Evolutionary conservation across 441 rosid genomes (phyloP).

Genomic region (Populus hybrid): DNA sequence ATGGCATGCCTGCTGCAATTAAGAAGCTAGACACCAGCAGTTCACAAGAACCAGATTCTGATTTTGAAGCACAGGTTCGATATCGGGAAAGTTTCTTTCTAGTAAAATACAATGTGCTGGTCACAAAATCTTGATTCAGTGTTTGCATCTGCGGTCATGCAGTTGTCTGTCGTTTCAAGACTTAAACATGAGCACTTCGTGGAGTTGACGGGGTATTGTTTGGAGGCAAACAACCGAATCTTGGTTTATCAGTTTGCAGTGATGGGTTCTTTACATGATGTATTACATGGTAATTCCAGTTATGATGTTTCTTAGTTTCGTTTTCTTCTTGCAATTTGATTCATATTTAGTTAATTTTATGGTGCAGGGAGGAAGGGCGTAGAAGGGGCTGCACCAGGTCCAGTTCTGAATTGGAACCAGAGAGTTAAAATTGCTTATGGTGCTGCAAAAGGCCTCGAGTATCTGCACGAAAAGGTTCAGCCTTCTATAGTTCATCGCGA

Average conservation of each 20-base stretch:
- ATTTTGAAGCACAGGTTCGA: conserved; percentile 75
- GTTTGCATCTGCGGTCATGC: conserved; percentile 14
- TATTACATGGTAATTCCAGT: conserved; percentile 64
- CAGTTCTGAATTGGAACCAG: conserved; percentile 73
- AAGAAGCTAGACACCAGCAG: conserved; percentile 81
- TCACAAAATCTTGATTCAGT: neutral
- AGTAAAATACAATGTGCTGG: neutral
- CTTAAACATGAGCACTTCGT: conserved; percentile 79
- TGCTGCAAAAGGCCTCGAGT: conserved; percentile 90
- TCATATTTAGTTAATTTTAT: neutral
- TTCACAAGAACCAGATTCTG: conserved; percentile 69
- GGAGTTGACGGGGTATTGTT: conserved; percentile 73
- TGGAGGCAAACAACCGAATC: conserved; percentile 67
- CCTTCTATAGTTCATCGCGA: no score
- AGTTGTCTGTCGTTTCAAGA: conserved; percentile 79
- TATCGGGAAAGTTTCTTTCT: no score
- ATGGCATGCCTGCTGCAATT: conserved; percentile 60
- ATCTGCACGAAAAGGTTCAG: neutral
- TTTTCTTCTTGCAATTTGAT: neutral
- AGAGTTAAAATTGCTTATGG: conserved; percentile 85
- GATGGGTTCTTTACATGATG: conserved; percentile 85
- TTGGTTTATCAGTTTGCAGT: conserved; percentile 69
- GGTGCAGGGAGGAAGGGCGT: conserved; percentile 85
- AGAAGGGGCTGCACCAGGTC: conserved; percentile 89
- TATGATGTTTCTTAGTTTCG: neutral